phyloP scores from a whole-genome alignment of 805 yeast species.

The Nakazawaea laoshanensis region DNA sequence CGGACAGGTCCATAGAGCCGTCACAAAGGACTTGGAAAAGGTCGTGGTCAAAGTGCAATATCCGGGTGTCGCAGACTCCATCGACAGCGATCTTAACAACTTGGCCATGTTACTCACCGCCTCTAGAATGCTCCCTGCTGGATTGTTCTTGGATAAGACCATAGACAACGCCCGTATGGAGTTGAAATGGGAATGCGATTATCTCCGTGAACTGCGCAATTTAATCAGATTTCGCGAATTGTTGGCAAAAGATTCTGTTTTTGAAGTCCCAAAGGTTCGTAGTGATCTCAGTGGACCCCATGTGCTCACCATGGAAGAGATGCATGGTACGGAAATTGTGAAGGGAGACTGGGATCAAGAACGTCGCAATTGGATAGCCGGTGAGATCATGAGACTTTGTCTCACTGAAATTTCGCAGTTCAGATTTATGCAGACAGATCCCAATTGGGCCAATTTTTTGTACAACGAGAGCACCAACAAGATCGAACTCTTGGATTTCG shows the following conservation, averaged over 20 bases:
- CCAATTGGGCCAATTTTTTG: slow-evolving; percentile 97
- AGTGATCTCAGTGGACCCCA: slow-evolving; percentile 72
- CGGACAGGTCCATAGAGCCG: slow-evolving; percentile 92
- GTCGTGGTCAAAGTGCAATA: slow-evolving; percentile 96
- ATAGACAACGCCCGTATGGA: slow-evolving; percentile 90
- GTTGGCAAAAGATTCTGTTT: slow-evolving; percentile 51
- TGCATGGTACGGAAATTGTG: slow-evolving; percentile 78
- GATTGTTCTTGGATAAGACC: slow-evolving; percentile 84
- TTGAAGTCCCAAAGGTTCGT: slow-evolving; percentile 75
- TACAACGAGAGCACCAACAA: slow-evolving; percentile 64
- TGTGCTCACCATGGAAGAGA: slow-evolving; percentile 81
- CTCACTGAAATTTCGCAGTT: slow-evolving; percentile 76
- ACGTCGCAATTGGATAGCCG: slow-evolving; percentile 72
- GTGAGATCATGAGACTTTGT: slow-evolving; percentile 80
- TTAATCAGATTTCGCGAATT: slow-evolving; percentile 60
- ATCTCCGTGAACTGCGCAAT: slow-evolving; percentile 78
- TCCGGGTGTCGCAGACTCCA: slow-evolving; percentile 91
- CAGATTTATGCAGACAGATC: slow-evolving; percentile 96
- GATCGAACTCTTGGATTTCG: slow-evolving; percentile 88
- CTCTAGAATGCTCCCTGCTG: slow-evolving; percentile 80
- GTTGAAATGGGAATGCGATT: slow-evolving; percentile 97
- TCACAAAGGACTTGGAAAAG: slow-evolving; percentile 51
- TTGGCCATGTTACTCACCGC: slow-evolving; percentile 77
- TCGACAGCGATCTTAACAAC: slow-evolving; percentile 90
- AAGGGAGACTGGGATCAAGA: slow-evolving; percentile 71